phyloP scores from a whole-genome alignment of 2,329 filamentous ascomycete species.

The Botrytis cinerea region DNA sequence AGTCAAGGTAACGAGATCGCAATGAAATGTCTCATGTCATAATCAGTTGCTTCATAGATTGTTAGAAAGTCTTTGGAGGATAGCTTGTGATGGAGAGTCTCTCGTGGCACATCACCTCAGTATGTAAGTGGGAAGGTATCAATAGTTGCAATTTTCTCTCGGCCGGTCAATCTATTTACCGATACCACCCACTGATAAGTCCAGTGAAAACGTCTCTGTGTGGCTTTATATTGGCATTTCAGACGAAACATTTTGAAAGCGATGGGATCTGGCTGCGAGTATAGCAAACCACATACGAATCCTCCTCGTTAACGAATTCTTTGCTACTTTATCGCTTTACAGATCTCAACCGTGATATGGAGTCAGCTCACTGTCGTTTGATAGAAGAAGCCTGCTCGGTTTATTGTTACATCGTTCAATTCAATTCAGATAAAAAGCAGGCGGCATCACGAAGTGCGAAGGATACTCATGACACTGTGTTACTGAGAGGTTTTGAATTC shows the following conservation, averaged over 20 bases:
- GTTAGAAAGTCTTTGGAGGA: not conserved
- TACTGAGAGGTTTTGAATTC: not conserved
- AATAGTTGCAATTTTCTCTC: not conserved
- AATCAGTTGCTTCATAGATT: not conserved
- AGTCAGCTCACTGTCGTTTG: not conserved
- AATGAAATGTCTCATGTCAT: not conserved
- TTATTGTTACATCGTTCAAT: not conserved
- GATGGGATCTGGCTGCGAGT: not conserved
- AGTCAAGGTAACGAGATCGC: too few relatives aligned
- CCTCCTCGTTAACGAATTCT: not conserved
- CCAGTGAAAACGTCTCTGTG: fast-evolving
- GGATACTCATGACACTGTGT: not conserved
- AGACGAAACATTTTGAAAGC: not conserved
- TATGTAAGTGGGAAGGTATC: not conserved
- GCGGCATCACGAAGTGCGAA: not conserved
- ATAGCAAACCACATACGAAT: too few relatives aligned
- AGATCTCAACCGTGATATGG: not conserved
- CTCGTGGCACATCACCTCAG: not conserved
- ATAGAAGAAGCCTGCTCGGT: not conserved
- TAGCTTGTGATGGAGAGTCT: not conserved
- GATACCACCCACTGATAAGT: too few relatives aligned
- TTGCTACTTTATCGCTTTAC: not conserved
- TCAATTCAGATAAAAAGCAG: not conserved
- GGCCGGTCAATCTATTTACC: not conserved
- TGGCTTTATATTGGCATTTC: not conserved